Conservation (phyloP, 306 rosid genomes). For the Sophora flavescens region DNA sequence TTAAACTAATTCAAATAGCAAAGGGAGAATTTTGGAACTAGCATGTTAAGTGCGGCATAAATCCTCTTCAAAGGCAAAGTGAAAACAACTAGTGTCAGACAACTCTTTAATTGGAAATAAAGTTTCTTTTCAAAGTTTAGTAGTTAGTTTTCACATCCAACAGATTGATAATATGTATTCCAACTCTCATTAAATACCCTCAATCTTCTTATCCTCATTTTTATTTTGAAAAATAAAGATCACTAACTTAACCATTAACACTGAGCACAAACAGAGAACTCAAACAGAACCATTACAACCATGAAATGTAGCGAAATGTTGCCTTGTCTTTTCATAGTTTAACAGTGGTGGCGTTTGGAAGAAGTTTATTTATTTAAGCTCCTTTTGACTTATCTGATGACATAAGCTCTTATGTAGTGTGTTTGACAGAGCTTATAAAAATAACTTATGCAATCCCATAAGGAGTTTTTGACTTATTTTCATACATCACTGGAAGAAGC, state of each 20-base stretch:
- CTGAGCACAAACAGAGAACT: neutral
- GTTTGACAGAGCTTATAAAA: too few relatives aligned
- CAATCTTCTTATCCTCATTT: neutral
- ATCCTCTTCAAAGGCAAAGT: neutral
- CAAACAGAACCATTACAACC: too few relatives aligned
- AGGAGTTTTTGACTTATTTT: too few relatives aligned
- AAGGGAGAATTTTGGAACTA: neutral
- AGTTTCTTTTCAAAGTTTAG: neutral
- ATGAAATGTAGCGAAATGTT: too few relatives aligned
- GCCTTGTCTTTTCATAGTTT: too few relatives aligned
- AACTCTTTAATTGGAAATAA: neutral
- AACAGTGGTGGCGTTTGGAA: too few relatives aligned
- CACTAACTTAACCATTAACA: neutral
- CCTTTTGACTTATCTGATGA: too few relatives aligned
- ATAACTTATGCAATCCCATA: too few relatives aligned
- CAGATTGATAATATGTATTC: neutral
- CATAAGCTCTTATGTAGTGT: too few relatives aligned
- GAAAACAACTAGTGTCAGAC: neutral
- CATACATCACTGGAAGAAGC: too few relatives aligned
- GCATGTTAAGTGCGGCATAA: neutral
- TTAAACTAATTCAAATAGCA: neutral
- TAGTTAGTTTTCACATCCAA: neutral
- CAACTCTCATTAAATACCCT: neutral
- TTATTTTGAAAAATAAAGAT: neutral
- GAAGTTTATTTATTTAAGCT: too few relatives aligned